phyloP scores from a whole-genome alignment of 225 moss, liverwort and hornwort species.

The Ulota crispa region DNA sequence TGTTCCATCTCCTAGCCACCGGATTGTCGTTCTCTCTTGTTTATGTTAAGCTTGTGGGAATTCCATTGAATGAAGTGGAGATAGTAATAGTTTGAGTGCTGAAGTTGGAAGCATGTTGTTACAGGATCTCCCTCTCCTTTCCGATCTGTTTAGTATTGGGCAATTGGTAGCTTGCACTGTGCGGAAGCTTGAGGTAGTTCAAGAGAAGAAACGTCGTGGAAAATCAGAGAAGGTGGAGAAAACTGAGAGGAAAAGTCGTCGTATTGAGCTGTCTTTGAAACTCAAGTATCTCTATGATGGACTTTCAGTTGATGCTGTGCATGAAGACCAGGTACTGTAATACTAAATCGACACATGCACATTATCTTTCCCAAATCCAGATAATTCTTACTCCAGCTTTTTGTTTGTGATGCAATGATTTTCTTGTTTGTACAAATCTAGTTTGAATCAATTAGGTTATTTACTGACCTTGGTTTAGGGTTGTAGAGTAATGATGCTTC shows the following conservation, averaged over 20 bases:
- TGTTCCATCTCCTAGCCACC: background rate
- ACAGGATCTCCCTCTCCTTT: constrained; percentile 39
- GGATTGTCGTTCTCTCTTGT: background rate
- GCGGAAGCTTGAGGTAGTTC: constrained; percentile 52
- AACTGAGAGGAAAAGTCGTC: constrained; percentile 66
- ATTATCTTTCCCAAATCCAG: background rate
- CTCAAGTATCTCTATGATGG: constrained; percentile 71
- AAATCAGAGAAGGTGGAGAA: constrained; percentile 45
- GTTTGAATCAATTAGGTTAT: background rate
- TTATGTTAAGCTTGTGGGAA: background rate
- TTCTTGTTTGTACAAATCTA: background rate
- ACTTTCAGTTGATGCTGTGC: constrained; percentile 70
- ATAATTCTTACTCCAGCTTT: background rate
- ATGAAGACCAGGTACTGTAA: constrained; percentile 88
- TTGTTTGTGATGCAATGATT: constrained; percentile 8
- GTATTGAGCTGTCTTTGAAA: constrained; percentile 81
- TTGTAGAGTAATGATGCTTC: constrained; percentile 1
- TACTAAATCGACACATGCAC: background rate
- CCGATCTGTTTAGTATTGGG: constrained; percentile 48
- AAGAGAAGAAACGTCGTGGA: constrained; percentile 37
- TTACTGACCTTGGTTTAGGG: background rate
- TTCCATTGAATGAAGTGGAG: background rate
- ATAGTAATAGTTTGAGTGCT: constrained; percentile 11
- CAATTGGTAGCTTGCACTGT: constrained; percentile 63
- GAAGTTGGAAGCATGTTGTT: constrained; percentile 22